Base-by-base conservation (phyloP, 192 early-diverging fungal genomes). In the Backusella tarrabulga region DNA sequence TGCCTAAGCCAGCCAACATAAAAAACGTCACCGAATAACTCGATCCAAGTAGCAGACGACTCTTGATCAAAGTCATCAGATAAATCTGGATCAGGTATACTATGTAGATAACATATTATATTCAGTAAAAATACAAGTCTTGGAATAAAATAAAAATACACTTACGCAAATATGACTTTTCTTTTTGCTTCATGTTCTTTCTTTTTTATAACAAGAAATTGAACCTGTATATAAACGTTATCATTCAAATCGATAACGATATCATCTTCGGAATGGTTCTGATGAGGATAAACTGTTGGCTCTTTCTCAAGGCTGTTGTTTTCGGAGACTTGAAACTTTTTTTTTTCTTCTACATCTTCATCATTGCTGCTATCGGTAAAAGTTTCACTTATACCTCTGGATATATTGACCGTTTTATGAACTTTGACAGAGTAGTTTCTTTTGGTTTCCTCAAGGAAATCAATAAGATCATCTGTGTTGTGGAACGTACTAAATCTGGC, bases 11-110 rank as follows among this genome's bases (percentile, higher is more conserved):
- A 81, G 21, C 82, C 86, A 2, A 87, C 84, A 63, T 85, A 87
- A n/a, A 87, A 79, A 6, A 87, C 76, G 52, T 87, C 86, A 52
- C 80, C 80, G 42, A 87, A 87, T 38, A 87, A 68, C 56, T 82
- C 77, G 1, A 79, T 54, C 81, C 77, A 83, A 38, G 77, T 76
- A 52, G 81, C 77, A 14, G 73, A 76, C 8, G 74, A 44, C 69
- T 79, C 78, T 76, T 73, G 50, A 7, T 67, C 78, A 79, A 74
- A 79, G 67, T 79, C 77, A 68, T 82, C 77, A 6, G 81, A 79
- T 44, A 79, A 46, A 73, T 78, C 77, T 6, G 77, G 77, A 67
- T 78, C 77, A 46, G 81, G 81, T 36, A 76, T 2, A 40, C 54
- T 56, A 21, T 44, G 14, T 44, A 44, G 15, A 17, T 44, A 44